These are phyloP conservation scores for Eutrema yunnanense DNA, from an alignment of 345 rosid species.

Conservation along the genomic window DNA sequence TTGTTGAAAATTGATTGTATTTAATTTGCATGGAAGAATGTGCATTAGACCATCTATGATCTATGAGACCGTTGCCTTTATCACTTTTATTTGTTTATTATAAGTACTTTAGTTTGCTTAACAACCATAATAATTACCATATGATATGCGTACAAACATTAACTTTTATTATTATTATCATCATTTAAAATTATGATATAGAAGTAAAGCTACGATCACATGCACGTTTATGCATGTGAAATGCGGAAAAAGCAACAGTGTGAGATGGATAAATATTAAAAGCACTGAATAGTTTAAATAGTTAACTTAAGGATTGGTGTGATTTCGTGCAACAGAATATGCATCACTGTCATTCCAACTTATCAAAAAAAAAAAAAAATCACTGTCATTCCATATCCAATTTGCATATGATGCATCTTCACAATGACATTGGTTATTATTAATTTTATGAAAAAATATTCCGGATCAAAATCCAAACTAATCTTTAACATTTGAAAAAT, in stretches of 20 bases:
- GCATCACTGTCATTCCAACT: not conserved
- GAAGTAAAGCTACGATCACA: constrained; percentile 31
- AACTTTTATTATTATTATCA: constrained; percentile 3
- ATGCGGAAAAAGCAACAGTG: not conserved
- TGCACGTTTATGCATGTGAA: constrained; percentile 38
- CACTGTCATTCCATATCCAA: not conserved
- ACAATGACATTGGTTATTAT: not conserved
- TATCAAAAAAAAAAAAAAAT: not conserved
- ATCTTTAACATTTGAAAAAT: too few species aligned
- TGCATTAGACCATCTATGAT: constrained; percentile 33
- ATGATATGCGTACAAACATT: constrained; percentile 33
- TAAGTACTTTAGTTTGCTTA: constrained; percentile 29
- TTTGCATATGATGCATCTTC: not conserved
- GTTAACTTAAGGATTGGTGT: not conserved
- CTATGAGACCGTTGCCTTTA: constrained; percentile 28
- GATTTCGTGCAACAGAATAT: not conserved
- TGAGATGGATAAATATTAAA: constrained; percentile 6
- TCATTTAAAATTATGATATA: not conserved
- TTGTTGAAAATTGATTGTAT: not conserved
- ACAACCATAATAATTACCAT: constrained; percentile 29
- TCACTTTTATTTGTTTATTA: constrained; percentile 12
- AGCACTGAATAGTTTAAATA: not conserved
- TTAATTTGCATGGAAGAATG: constrained; percentile 26
- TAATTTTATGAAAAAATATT: too few species aligned
- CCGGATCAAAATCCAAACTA: too few species aligned